A percentile compares a stretch with the other conserved stretches of the same genome.
phyloP scores from a whole-genome alignment of 1,284 basidiomycete species.

The Tilletia indica region DNA sequence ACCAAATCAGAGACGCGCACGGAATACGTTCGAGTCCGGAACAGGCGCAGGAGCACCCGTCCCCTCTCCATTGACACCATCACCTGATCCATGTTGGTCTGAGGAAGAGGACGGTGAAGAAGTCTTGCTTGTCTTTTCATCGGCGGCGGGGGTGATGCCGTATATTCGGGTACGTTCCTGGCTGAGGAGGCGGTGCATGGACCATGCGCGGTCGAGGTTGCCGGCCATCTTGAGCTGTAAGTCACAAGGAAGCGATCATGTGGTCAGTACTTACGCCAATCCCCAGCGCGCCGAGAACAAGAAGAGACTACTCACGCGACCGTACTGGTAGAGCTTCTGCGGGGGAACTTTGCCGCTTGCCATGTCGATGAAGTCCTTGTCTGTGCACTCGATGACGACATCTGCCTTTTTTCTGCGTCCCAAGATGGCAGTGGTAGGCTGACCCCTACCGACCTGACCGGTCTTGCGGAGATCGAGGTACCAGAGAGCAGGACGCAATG shows the following conservation, averaged over 20 bases:
- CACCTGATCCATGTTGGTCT: neutral
- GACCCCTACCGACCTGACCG: conserved; percentile 40
- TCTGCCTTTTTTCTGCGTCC: conserved; percentile 47
- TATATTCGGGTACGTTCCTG: conserved; percentile 50
- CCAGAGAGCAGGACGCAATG: conserved; percentile 45
- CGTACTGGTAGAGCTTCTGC: conserved; percentile 39
- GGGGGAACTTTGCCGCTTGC: conserved; percentile 48
- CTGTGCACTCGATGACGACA: conserved; percentile 48
- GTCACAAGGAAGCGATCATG: neutral
- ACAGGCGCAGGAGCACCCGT: conserved; percentile 13
- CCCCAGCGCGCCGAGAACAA: neutral
- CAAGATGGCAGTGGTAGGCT: conserved; percentile 42
- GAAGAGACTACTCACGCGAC: conserved; percentile 30
- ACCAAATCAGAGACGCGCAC: neutral
- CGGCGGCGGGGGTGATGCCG: conserved; percentile 26
- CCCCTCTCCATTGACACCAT: conserved; percentile 6
- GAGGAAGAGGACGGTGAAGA: neutral
- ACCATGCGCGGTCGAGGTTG: conserved; percentile 43
- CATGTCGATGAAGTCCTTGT: conserved; percentile 48
- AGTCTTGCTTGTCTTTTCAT: neutral
- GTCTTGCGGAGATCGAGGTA: conserved; percentile 40
- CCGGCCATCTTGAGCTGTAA: conserved; percentile 46
- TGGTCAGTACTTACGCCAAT: neutral
- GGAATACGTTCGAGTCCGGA: conserved; percentile 12
- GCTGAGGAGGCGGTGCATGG: conserved; percentile 37